phyloP scores from a whole-genome alignment of 441 rosid genomes.

The Adansonia rubrostipa region DNA sequence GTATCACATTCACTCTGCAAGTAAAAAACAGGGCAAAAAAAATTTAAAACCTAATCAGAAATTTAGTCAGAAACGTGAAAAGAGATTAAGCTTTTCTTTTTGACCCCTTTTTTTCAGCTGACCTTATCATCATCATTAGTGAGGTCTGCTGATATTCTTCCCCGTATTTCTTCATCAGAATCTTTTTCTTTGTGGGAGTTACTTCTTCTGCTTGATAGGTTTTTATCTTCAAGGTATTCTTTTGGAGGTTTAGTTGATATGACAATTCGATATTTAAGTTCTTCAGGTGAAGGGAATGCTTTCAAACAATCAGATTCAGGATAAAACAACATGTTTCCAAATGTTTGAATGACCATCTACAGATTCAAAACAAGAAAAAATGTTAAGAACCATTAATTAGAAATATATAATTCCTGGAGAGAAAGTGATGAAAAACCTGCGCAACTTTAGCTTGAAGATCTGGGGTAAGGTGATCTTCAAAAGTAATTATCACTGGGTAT shows the following conservation, averaged over 20 bases:
- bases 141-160: conserved; percentile 42
- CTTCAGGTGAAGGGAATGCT: conserved; percentile 66
- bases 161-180: conserved; percentile 50
- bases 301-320: conserved; percentile 50
- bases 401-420: background rate
- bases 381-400: background rate
- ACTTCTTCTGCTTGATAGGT: conserved; percentile 2
- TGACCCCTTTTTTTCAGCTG: background rate
- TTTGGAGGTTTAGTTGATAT: conserved; percentile 71
- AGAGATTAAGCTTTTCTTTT: background rate
- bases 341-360: conserved; percentile 53
- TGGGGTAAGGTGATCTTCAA: conserved; percentile 72
- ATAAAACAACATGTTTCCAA: conserved; percentile 54
- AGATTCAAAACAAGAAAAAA: background rate
- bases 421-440: conserved; percentile 41
- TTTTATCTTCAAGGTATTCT: conserved; percentile 47
- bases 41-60: background rate
- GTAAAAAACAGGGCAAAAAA: conserved; percentile 17
- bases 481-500: conserved; percentile 69
- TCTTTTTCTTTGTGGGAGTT: conserved; percentile 30
- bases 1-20: conserved; percentile 49
- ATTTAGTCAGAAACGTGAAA: background rate
- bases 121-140: conserved; percentile 55
- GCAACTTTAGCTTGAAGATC: conserved; percentile 75
- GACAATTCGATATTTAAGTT: conserved; percentile 52